These are phyloP conservation scores for Capillidium heterosporum DNA, from an alignment of 371 early-diverging fungal species.

Conservation along the genomic window DNA sequence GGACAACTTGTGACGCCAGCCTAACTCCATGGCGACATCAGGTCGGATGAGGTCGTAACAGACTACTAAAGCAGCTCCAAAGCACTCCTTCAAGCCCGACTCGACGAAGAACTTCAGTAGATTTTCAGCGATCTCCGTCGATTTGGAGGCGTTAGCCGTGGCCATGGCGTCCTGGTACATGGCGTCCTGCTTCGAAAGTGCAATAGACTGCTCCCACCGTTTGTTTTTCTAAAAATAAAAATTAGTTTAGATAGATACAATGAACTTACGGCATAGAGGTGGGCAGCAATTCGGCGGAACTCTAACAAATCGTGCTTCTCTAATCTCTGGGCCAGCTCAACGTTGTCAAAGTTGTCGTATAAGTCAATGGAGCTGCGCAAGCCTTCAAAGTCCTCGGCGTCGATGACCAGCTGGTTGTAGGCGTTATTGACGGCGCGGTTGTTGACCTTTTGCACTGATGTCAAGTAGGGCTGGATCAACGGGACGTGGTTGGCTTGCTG, in stretches of 20 bases:
- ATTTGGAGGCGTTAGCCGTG: slow-evolving; percentile 77
- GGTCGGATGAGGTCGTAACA: slow-evolving; percentile 89
- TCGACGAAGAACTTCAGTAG: slow-evolving; percentile 86
- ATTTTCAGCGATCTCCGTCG: slow-evolving; percentile 76
- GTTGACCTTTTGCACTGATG: slow-evolving; percentile 77
- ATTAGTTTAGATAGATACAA: background rate
- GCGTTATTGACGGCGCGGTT: slow-evolving; percentile 86
- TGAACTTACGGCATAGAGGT: slow-evolving; percentile 55
- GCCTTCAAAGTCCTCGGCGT: slow-evolving; percentile 86
- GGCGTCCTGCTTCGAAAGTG: slow-evolving; percentile 85
- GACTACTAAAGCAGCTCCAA: slow-evolving; percentile 75
- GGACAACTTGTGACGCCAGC: slow-evolving; percentile 71
- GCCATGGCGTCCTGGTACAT: slow-evolving; percentile 95
- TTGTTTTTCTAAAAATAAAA: slow-evolving; percentile 43
- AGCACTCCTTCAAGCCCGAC: slow-evolving; percentile 72
- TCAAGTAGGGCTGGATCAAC: slow-evolving; percentile 81
- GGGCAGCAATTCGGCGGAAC: slow-evolving; percentile 91
- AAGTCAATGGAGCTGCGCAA: slow-evolving; percentile 81
- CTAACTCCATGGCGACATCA: slow-evolving; percentile 82
- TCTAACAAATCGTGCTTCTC: slow-evolving; percentile 90
- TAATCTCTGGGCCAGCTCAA: slow-evolving; percentile 73
- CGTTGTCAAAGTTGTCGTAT: slow-evolving; percentile 80
- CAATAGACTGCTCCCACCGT: slow-evolving; percentile 88
- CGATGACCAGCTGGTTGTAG: slow-evolving; percentile 85
- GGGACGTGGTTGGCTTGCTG: slow-evolving; percentile 91